These are phyloP conservation scores for Mycena albidolilacea DNA, from an alignment of 768 basidiomycete genomes.

Conservation along the genomic window DNA sequence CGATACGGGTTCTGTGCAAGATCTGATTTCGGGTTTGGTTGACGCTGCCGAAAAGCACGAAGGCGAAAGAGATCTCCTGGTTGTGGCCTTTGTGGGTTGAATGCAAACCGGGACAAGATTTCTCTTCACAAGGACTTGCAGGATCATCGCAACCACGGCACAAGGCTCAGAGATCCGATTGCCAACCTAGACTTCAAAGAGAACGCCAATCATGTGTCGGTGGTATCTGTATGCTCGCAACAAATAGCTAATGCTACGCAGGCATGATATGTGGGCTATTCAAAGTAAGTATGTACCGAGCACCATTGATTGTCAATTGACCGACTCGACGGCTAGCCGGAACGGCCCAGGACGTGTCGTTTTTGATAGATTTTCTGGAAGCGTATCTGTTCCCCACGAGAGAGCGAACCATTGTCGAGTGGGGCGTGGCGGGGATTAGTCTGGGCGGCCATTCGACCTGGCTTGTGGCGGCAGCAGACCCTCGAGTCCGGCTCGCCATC, in stretches of 20 bases:
- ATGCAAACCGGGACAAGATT: background rate
- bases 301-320: background rate
- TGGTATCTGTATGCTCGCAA: conserved; percentile 24
- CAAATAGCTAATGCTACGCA: conserved; percentile 35
- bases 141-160: conserved; percentile 66
- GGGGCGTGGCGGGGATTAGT: conserved; percentile 82
- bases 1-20: conserved; percentile 39
- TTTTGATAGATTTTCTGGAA: conserved; percentile 86
- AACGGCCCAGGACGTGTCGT: conserved; percentile 82
- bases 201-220: conserved; percentile 60
- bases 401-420: conserved; percentile 73
- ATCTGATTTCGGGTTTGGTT: conserved; percentile 46
- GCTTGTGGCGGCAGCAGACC: conserved; percentile 65
- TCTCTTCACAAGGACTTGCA: conserved; percentile 36
- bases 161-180: conserved; percentile 49
- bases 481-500: conserved; percentile 54
- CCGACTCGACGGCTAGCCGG: conserved; percentile 57
- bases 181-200: conserved; percentile 56
- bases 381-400: conserved; percentile 79
- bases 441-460: conserved; percentile 91
- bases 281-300: conserved; percentile 50
- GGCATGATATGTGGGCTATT: conserved; percentile 65
- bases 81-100: conserved; percentile 57
- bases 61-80: conserved; percentile 45
- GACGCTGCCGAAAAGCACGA: conserved; percentile 40